phyloP scores from a whole-genome alignment of 2,329 filamentous ascomycete species.

The Colletotrichum cereale region DNA sequence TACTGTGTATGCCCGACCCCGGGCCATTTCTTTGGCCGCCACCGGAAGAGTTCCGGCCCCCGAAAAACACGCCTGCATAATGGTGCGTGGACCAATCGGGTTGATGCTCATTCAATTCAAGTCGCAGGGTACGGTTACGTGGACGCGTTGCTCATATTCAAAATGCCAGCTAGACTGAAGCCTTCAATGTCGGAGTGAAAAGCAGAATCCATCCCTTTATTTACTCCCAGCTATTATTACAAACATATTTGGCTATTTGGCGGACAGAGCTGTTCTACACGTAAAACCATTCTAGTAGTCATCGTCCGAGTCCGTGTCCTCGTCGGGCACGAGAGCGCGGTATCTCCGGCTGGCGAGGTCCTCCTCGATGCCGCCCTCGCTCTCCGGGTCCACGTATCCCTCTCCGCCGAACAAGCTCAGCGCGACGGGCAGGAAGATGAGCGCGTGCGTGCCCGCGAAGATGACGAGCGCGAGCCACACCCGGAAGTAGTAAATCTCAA shows the following conservation, averaged over 20 bases:
- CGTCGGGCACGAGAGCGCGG: constrained; percentile 81
- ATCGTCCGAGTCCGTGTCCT: constrained; percentile 81
- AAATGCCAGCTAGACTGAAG: not conserved
- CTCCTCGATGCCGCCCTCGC: constrained; percentile 88
- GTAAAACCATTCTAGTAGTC: constrained; percentile 54
- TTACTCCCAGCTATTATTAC: constrained; percentile 18
- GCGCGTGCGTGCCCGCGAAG: constrained; percentile 88
- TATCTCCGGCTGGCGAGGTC: constrained; percentile 86
- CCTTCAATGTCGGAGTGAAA: not conserved
- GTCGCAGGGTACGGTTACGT: not conserved
- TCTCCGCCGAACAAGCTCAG: constrained; percentile 87
- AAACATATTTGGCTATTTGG: not conserved
- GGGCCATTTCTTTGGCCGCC: not conserved
- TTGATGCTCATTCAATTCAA: not conserved
- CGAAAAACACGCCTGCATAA: not conserved
- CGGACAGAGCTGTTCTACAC: not conserved
- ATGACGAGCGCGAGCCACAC: constrained; percentile 94
- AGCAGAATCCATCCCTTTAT: constrained; percentile 20
- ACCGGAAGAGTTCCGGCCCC: not conserved
- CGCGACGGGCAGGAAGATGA: constrained; percentile 92
- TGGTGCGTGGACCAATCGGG: not conserved
- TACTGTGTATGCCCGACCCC: no score
- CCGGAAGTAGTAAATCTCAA: constrained; percentile 99
- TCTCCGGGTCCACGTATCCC: constrained; percentile 89
- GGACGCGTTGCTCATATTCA: not conserved